Conservation (phyloP, 192 early-diverging fungal species). For the Jimgerdemannia flammicorona region DNA sequence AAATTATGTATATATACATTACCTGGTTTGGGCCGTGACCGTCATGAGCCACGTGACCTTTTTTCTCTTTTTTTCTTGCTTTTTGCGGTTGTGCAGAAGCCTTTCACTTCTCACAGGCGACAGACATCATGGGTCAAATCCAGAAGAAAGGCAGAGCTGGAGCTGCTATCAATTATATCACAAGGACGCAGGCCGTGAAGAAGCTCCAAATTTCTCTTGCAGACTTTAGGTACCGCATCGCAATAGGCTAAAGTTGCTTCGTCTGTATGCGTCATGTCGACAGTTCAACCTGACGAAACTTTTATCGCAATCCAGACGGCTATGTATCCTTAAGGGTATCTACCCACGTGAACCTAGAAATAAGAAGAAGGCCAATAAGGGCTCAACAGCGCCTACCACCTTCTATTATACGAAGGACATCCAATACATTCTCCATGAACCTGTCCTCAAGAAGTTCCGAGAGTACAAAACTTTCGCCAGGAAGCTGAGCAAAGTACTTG, state of each 20-base stretch:
- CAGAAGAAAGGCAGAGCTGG: slow-evolving; percentile 87
- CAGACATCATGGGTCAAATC: slow-evolving; percentile 51
- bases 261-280: too few relatives aligned
- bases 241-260: background rate
- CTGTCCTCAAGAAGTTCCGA: slow-evolving; percentile 87
- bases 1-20: too few relatives aligned
- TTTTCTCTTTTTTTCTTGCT: background rate
- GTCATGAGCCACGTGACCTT: background rate
- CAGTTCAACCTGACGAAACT: too few relatives aligned
- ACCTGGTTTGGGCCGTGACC: too few relatives aligned
- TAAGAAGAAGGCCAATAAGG: slow-evolving; percentile 91
- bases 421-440: slow-evolving; percentile 91
- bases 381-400: slow-evolving; percentile 80
- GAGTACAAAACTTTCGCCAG: slow-evolving; percentile 86
- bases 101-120: background rate
- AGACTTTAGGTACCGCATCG: slow-evolving; percentile 76
- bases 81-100: background rate
- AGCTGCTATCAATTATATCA: slow-evolving; percentile 87
- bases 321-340: slow-evolving; percentile 98
- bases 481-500: slow-evolving; percentile 84
- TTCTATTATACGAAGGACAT: slow-evolving; percentile 97
- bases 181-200: slow-evolving; percentile 83
- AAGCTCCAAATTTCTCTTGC: slow-evolving; percentile 94
- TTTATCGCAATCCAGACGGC: slow-evolving; percentile 52
- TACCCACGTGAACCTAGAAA: slow-evolving; percentile 95